Evolutionary conservation across 1,139 yeast species (phyloP).

Genomic region (Candida neerlandica): DNA sequence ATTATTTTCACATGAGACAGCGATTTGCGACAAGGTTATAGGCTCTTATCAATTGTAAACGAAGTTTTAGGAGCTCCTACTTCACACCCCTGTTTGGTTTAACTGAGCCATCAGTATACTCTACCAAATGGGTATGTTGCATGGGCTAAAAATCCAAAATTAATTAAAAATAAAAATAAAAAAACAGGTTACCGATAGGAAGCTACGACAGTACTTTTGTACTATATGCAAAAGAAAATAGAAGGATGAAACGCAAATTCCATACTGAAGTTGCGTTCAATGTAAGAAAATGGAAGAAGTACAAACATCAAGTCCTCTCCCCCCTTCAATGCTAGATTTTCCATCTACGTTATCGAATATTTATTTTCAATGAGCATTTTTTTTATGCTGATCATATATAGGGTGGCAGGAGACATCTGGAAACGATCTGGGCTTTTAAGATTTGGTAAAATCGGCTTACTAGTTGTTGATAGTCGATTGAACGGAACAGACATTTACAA

Average conservation of each 20-base stretch:
- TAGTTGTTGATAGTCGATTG: background rate
- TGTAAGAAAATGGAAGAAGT: too few species aligned
- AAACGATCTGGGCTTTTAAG: background rate
- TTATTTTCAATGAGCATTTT: background rate
- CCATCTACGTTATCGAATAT: background rate
- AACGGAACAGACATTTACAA: background rate
- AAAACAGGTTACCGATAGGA: too few species aligned
- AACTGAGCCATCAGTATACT: too few species aligned
- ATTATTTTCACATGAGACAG: background rate
- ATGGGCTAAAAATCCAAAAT: too few species aligned
- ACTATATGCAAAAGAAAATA: background rate
- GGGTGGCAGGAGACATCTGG: background rate
- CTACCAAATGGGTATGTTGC: too few species aligned
- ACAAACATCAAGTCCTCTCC: background rate
- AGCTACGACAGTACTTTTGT: too few species aligned
- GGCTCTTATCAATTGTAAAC: background rate
- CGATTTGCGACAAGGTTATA: background rate
- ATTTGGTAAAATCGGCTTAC: background rate
- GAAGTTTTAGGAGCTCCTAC: background rate
- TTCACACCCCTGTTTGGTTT: background rate
- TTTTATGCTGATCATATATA: background rate
- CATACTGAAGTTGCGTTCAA: background rate
- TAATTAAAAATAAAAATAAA: too few species aligned
- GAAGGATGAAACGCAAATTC: background rate
- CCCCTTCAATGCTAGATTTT: background rate